Base-by-base conservation (phyloP, 1,284 basidiomycete species). In the Thecaphora thlaspeos region DNA sequence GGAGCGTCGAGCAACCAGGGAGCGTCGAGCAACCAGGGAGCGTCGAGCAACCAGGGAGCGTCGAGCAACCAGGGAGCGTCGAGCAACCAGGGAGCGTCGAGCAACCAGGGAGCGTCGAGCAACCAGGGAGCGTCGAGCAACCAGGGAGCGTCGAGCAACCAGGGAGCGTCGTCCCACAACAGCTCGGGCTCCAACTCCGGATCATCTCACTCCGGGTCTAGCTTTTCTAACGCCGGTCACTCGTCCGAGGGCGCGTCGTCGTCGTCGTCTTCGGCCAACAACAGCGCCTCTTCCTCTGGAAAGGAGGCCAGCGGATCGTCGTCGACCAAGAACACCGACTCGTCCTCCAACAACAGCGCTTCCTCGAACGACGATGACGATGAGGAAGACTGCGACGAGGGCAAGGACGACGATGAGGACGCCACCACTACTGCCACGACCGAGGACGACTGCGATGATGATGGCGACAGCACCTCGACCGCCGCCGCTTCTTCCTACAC, bases 401-500 rank as follows among this genome's bases (percentile, higher is more conserved):
- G 23, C 11, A 23, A 22, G 9, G 23, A 38, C 12, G 30, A 37
- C 28, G 46, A 40, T 8, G 39, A 22, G 9, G 23, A 38, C 12
- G n/a, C 9, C 39, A 18, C 7, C 44, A 7, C 11, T n/a, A 36
- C 44, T 10, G 14, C 19, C 17, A 26, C 17, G 17, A 18, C 24
- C 45, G 47, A 59, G n/a, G 51, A 60, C 11, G 56, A 54, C 45
- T 53, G 51, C 26, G 56, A 65, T 9, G 47, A 55, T 1, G 49
- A 61, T 12, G 42, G 28, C 21, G 49, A 41, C 60, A 51, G 40
- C 46, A 34, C 21, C 34, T 41, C 48, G 12, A 42, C 55, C 10
- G 15, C 12, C 18, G 46, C 52, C 41, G 23, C 32, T 21, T 19
- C 41, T 21, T 17, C 37, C 22, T 21, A 26, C 26, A 43, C 38